phyloP scores from a whole-genome alignment of 768 basidiomycete species.

The Podaxis carcinomalis region DNA sequence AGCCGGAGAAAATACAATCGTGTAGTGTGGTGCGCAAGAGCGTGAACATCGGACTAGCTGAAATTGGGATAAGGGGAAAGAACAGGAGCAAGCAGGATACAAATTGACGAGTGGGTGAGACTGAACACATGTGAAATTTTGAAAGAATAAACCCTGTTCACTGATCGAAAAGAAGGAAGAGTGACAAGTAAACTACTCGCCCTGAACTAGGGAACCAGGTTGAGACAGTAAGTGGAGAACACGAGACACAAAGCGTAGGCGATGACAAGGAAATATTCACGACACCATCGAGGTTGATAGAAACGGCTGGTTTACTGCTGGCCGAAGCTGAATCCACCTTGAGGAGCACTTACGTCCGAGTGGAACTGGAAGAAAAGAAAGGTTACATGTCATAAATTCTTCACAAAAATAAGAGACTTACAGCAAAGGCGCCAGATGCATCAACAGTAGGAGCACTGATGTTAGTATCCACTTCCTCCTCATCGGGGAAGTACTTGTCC shows the following conservation, averaged over 20 bases:
- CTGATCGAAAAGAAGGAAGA: not conserved
- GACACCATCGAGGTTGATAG: not conserved
- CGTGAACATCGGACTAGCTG: not conserved
- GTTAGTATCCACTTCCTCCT: constrained; percentile 87
- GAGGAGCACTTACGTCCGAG: constrained; percentile 80
- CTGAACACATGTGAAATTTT: not conserved
- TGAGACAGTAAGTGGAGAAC: constrained; percentile 2
- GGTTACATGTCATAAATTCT: not conserved
- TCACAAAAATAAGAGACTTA: constrained; percentile 31
- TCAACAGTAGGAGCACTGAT: constrained; percentile 76
- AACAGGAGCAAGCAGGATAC: constrained; percentile 11
- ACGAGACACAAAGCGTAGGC: constrained; percentile 7
- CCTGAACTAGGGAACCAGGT: not conserved
- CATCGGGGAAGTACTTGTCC: constrained; percentile 98
- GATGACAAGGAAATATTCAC: constrained; percentile 13
- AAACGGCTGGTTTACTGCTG: constrained; percentile 37
- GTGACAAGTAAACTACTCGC: constrained; percentile 8
- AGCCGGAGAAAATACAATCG: constrained; percentile 12
- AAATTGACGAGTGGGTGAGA: constrained; percentile 6
- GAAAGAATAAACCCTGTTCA: constrained; percentile 1
- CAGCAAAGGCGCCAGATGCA: constrained; percentile 68
- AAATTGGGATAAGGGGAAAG: not conserved
- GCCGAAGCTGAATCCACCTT: constrained; percentile 95
- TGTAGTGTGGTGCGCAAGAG: constrained; percentile 2
- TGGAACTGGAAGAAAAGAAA: constrained; percentile 56